These are phyloP conservation scores for Incumbomyces lentus DNA, from an alignment of 2,329 filamentous ascomycete species.

Conservation along the genomic window DNA sequence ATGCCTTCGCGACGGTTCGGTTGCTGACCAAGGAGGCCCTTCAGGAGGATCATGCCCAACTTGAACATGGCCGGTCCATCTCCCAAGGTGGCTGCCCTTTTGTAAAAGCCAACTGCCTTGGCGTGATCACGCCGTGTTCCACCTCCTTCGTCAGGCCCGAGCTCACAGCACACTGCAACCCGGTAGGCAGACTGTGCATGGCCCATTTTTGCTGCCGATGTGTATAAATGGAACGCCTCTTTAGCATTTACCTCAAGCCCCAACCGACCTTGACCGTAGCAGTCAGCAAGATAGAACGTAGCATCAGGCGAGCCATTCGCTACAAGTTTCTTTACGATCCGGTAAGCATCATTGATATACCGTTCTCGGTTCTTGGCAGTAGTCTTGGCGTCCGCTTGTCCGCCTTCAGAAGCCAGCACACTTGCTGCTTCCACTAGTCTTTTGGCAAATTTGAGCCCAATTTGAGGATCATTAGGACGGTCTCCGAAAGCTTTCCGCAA, in stretches of 20 bases:
- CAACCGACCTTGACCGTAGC: constrained; percentile 69
- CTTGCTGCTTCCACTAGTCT: constrained; percentile 76
- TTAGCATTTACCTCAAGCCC: constrained; percentile 74
- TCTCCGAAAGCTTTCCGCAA: constrained; percentile 59
- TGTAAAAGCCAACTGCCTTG: constrained; percentile 98
- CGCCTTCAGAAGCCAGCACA: constrained; percentile 65
- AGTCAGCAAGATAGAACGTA: constrained; percentile 90
- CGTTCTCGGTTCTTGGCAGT: constrained; percentile 61
- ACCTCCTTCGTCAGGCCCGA: constrained; percentile 86
- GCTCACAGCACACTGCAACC: constrained; percentile 93
- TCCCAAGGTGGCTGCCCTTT: constrained; percentile 77
- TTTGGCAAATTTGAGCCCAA: constrained; percentile 66
- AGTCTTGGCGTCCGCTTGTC: constrained; percentile 56
- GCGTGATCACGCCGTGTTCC: constrained; percentile 82
- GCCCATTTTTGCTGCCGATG: constrained; percentile 81
- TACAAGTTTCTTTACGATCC: constrained; percentile 80
- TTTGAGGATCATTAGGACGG: constrained; percentile 61
- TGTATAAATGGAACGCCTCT: constrained; percentile 87
- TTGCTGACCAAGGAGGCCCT: constrained; percentile 81
- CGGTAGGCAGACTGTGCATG: constrained; percentile 83
- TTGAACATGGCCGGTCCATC: constrained; percentile 97
- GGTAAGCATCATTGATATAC: constrained; percentile 76
- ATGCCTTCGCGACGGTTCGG: constrained; percentile 77
- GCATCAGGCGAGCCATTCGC: constrained; percentile 65
- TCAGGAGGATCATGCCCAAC: constrained; percentile 88